A percentile compares a stretch with the other conserved stretches of the same genome.
phyloP scores from a whole-genome alignment of 2,329 filamentous ascomycete genomes.

The Trichoderma sp. region DNA sequence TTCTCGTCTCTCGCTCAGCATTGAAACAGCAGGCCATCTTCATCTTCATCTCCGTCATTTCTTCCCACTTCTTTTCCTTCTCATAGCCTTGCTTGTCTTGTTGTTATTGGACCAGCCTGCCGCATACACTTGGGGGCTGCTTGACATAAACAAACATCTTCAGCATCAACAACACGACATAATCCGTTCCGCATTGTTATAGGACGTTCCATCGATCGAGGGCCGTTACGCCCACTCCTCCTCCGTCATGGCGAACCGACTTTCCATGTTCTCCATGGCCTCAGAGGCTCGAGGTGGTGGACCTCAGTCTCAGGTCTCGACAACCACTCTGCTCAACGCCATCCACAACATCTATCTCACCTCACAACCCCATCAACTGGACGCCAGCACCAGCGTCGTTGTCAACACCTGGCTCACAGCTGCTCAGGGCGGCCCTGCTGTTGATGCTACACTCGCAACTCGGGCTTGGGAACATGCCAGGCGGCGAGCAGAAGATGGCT shows the following conservation, averaged over 20 bases:
- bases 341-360: constrained; percentile 87
- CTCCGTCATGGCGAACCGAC: constrained; percentile 58
- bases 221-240: constrained; percentile 28
- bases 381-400: constrained; percentile 86
- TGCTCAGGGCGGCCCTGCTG: constrained; percentile 67
- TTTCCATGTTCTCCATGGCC: constrained; percentile 69
- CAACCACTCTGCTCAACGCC: constrained; percentile 88
- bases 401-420: constrained; percentile 96
- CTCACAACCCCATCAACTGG: constrained; percentile 79
- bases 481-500: constrained; percentile 91
- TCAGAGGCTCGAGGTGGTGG: constrained; percentile 61
- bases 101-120: background rate
- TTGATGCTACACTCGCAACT: constrained; percentile 75
- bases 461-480: constrained; percentile 96
- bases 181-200: background rate
- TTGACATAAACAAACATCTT: background rate
- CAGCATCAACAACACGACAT: background rate
- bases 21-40: background rate
- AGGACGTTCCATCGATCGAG: constrained; percentile 6
- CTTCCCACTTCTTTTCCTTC: background rate
- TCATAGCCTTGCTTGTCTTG: background rate
- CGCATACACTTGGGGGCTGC: background rate
- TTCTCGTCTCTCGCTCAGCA: constrained; percentile 1
- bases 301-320: constrained; percentile 81
- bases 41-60: background rate